Percentiles rank a stretch among this genome's conserved stretches.
These are phyloP conservation scores for Mycena galericulata DNA, from an alignment of 768 basidiomycete genomes.

Conservation along the genomic window DNA sequence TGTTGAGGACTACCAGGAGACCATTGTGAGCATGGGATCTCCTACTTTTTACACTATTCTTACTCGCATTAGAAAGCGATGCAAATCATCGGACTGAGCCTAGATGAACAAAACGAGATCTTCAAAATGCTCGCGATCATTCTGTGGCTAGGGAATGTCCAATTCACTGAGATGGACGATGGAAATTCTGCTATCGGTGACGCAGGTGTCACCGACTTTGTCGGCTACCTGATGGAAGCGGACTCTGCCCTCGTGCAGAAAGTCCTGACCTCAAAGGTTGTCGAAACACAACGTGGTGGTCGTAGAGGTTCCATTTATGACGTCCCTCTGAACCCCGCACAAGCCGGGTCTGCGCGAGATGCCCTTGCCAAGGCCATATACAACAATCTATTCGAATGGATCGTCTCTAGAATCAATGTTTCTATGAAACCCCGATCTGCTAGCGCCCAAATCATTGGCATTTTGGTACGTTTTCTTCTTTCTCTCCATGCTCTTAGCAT, in stretches of 20 bases:
- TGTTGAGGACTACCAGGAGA: slow-evolving; percentile 86
- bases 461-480: slow-evolving; percentile 67
- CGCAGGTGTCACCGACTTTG: slow-evolving; percentile 91
- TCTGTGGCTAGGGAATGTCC: slow-evolving; percentile 97
- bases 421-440: slow-evolving; percentile 92
- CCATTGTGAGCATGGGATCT: slow-evolving; percentile 68
- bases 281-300: slow-evolving; percentile 95
- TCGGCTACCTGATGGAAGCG: slow-evolving; percentile 93
- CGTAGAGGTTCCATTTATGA: slow-evolving; percentile 96
- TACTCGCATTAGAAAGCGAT: slow-evolving; percentile 79
- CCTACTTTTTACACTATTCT: slow-evolving; percentile 6
- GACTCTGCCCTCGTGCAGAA: slow-evolving; percentile 86
- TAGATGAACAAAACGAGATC: slow-evolving; percentile 90
- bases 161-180: slow-evolving; percentile 89
- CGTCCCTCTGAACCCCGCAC: slow-evolving; percentile 93
- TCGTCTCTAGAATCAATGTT: slow-evolving; percentile 93
- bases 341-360: slow-evolving; percentile 89
- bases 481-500: slow-evolving; percentile 4
- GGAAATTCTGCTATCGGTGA: slow-evolving; percentile 89
- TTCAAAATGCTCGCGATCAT: slow-evolving; percentile 92
- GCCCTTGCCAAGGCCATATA: slow-evolving; percentile 97
- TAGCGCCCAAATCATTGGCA: slow-evolving; percentile 88
- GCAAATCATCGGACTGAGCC: slow-evolving; percentile 89
- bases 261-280: slow-evolving; percentile 82
- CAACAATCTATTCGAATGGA: slow-evolving; percentile 99